phyloP scores from a whole-genome alignment of 2,329 filamentous ascomycete species.

The Colletotrichum nymphaeae region DNA sequence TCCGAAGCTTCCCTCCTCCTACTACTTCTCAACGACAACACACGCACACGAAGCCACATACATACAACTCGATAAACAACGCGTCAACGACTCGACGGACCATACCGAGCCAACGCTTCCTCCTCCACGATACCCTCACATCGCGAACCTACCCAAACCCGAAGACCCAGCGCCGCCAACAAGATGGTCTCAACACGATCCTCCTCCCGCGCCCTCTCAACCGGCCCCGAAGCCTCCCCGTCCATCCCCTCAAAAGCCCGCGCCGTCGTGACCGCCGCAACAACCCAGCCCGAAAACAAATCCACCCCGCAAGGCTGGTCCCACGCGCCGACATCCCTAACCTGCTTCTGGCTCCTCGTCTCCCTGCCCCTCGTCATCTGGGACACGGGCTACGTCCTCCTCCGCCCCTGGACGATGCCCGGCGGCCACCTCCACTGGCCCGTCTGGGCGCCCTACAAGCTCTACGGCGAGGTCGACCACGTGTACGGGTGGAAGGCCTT shows the following conservation, averaged over 20 bases:
- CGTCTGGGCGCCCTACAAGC: conserved; percentile 80
- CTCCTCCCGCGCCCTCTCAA: conserved; percentile 44
- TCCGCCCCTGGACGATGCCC: conserved; percentile 85
- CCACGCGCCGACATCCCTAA: conserved; percentile 58
- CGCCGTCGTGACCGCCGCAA: conserved; percentile 26
- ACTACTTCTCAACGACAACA: no score
- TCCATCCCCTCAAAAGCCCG: conserved; percentile 34
- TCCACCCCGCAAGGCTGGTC: conserved; percentile 31
- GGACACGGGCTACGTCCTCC: conserved; percentile 83
- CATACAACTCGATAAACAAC: background rate
- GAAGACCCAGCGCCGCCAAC: background rate
- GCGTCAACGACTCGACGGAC: background rate
- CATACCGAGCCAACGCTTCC: no score
- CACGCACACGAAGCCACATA: no score
- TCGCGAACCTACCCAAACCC: no score
- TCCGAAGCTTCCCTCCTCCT: background rate
- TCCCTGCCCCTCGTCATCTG: conserved; percentile 84
- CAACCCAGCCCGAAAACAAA: conserved; percentile 2
- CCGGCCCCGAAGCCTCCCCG: conserved; percentile 40
- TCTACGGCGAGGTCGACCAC: conserved; percentile 84
- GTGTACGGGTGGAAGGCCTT: conserved; percentile 84
- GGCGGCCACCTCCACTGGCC: conserved; percentile 79
- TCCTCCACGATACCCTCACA: background rate
- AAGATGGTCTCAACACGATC: conserved; percentile 53
- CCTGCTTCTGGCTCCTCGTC: conserved; percentile 77